Evolutionary conservation across 2,329 filamentous ascomycete genomes (phyloP).

Genomic region (Volutella citrinella): DNA sequence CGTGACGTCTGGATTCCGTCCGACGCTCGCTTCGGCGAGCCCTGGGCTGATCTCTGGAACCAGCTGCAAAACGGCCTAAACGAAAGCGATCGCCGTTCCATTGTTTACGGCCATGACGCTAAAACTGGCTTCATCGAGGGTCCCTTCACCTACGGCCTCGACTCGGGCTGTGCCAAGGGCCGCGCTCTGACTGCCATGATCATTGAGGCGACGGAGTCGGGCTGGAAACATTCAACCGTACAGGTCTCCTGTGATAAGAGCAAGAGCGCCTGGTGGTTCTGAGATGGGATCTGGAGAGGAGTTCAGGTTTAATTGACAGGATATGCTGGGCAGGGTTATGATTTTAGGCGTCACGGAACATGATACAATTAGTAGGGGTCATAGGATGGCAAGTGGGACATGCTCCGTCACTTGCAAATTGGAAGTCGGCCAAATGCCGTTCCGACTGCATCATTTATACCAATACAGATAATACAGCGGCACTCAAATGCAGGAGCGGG

Average conservation of each 20-base stretch:
- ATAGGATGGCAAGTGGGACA: too few relatives aligned
- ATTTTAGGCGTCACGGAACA: conserved; percentile 5
- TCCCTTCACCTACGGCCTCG: conserved; percentile 78
- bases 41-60: conserved; percentile 67
- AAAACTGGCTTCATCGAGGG: conserved; percentile 60
- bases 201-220: conserved; percentile 50
- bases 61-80: conserved; percentile 39
- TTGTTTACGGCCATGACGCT: conserved; percentile 87
- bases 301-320: background rate
- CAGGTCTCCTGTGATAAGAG: conserved; percentile 40
- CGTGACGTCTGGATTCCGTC: conserved; percentile 34
- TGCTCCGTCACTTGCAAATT: too few relatives aligned
- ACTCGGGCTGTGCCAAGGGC: conserved; percentile 78
- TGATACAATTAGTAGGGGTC: too few relatives aligned
- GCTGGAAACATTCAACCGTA: conserved; percentile 34
- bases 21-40: conserved; percentile 50
- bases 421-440: too few relatives aligned
- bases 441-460: too few relatives aligned
- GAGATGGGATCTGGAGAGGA: background rate
- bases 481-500: too few relatives aligned
- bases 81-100: conserved; percentile 50
- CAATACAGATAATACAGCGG: too few relatives aligned
- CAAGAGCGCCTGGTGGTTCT: conserved; percentile 17
- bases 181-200: conserved; percentile 74
- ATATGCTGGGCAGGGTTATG: background rate